Evolutionary conservation across 345 rosid genomes (phyloP), one percentile per base, ranked within the genome.

Genomic region (Linum usitatissimum): DNA sequence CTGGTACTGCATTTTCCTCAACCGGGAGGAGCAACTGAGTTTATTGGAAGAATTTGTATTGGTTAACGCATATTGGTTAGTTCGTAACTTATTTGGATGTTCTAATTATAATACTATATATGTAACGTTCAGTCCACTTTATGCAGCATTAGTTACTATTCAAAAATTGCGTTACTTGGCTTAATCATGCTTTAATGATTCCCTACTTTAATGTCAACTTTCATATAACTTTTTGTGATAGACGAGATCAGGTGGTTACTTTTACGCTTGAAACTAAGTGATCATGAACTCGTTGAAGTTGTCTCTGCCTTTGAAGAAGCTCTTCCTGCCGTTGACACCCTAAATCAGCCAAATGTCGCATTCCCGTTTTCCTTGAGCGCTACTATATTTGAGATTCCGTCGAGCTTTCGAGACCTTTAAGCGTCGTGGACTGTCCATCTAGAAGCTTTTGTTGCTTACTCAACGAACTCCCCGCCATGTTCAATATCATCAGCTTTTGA

Each of bases 321-420:
- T 84, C 78, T 66, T 84, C 86, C 45, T 86, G 96, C 60, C 85
- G 93, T 51, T 68, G 70, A 0, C 76, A 85, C 23, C 91, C 79
- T 62, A 77, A 80, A 59, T 89, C 93, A 18, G 78, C 82, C 59
- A 87, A 57, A 12, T 70, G 64, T 60, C 8, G 79, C 78, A 65
- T 59, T 75, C 83, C 96, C 87, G 82, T 89, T 86, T 70, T 92
- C 98, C 73, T 75, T 80, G 2, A 92, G 30, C 62, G 98, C 96
- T 70, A 83, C 80, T n/a, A n/a, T 4, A 83, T 76, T 62, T 89
- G 96, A 78, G 79, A 87, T 67, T 73, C 60, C 9, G 86, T 83
- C 40, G 89, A 78, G 54, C 66, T 73, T 64, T 75, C 83, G 42
- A 92, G 84, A 53, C 87, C 84, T 23, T 87, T 79, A 4, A 92